phyloP scores from a whole-genome alignment of 208 protist species.

The Acanthamoeba divionensis region DNA sequence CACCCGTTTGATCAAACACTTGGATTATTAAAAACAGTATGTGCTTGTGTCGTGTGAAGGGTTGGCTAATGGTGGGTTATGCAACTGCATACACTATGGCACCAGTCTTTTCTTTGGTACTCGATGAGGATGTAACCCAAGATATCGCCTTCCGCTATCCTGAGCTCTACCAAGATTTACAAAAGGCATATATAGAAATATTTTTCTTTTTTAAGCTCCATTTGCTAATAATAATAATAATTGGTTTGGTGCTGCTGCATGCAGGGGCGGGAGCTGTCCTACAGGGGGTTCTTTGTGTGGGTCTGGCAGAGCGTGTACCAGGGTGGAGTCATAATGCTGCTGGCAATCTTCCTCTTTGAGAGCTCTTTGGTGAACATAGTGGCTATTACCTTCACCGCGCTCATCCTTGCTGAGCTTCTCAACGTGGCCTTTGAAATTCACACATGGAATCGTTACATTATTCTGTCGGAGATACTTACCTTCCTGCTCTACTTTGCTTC shows the following conservation, averaged over 20 bases:
- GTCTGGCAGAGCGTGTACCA: slow-evolving; percentile 77
- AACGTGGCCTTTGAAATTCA: slow-evolving; percentile 93
- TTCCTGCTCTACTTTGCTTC: slow-evolving; percentile 89
- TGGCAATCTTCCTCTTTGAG: slow-evolving; percentile 92
- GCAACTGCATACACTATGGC: slow-evolving; percentile 96
- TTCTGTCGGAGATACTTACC: slow-evolving; percentile 86
- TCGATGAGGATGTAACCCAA: slow-evolving; percentile 94
- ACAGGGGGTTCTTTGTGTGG: slow-evolving; percentile 87
- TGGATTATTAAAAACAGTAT: not conserved
- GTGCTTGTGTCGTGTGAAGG: not conserved
- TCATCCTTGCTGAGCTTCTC: slow-evolving; percentile 95
- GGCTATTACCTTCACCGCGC: slow-evolving; percentile 95
- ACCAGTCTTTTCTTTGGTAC: slow-evolving; percentile 95
- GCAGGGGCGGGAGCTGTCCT: slow-evolving; percentile 70
- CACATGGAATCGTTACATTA: slow-evolving; percentile 83
- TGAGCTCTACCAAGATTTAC: slow-evolving; percentile 95
- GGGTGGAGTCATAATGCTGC: slow-evolving; percentile 94
- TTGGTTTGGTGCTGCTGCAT: slow-evolving; percentile 79
- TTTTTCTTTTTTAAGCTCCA: slow-evolving; percentile 46
- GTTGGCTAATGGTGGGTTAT: slow-evolving; percentile 84
- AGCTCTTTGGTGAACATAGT: slow-evolving; percentile 93
- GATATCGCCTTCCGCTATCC: slow-evolving; percentile 92
- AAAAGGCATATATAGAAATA: slow-evolving; percentile 85
- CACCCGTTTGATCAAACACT: not conserved
- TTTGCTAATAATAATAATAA: slow-evolving; percentile 12